phyloP scores from a whole-genome alignment of 2,329 filamentous ascomycete species.

The Penicillium griseofulvum region DNA sequence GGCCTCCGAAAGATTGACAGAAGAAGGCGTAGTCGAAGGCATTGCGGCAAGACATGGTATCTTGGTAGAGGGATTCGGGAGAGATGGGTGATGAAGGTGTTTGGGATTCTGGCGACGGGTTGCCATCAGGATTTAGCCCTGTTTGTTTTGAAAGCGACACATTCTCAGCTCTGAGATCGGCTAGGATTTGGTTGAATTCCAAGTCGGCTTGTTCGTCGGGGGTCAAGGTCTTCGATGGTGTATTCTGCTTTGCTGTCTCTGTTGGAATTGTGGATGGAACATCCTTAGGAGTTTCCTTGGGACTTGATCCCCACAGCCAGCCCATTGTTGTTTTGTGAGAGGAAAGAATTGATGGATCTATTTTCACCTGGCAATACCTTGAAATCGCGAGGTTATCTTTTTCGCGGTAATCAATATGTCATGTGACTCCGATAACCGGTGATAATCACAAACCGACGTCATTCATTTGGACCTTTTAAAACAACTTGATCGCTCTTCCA shows the following conservation, averaged over 20 bases:
- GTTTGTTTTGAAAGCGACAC: conserved; percentile 13
- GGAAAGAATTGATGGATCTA: not conserved
- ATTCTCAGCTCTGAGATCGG: conserved; percentile 42
- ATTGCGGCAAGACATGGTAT: conserved; percentile 80
- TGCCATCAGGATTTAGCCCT: conserved; percentile 1
- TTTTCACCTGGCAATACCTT: not conserved
- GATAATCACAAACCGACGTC: conserved; percentile 8
- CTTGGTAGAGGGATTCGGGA: conserved; percentile 70
- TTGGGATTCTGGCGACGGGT: conserved; percentile 6
- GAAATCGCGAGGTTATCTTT: conserved; percentile 9
- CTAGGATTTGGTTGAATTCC: conserved; percentile 55
- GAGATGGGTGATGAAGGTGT: conserved; percentile 43
- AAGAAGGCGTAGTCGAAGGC: conserved; percentile 93
- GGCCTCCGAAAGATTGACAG: conserved; percentile 86
- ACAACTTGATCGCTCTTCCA: not conserved
- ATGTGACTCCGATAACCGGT: conserved; percentile 4
- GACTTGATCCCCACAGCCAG: conserved; percentile 45
- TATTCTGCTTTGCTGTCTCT: conserved; percentile 17
- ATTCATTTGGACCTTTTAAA: conserved; percentile 1
- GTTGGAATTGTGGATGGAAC: conserved; percentile 13
- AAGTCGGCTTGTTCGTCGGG: conserved; percentile 52
- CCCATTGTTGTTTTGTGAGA: conserved; percentile 39
- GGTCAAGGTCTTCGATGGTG: conserved; percentile 31
- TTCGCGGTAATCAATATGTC: conserved; percentile 1
- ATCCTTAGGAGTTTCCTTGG: conserved; percentile 23